Conservation (phyloP, 106 monocot genomes). For the Allium sativum region DNA sequence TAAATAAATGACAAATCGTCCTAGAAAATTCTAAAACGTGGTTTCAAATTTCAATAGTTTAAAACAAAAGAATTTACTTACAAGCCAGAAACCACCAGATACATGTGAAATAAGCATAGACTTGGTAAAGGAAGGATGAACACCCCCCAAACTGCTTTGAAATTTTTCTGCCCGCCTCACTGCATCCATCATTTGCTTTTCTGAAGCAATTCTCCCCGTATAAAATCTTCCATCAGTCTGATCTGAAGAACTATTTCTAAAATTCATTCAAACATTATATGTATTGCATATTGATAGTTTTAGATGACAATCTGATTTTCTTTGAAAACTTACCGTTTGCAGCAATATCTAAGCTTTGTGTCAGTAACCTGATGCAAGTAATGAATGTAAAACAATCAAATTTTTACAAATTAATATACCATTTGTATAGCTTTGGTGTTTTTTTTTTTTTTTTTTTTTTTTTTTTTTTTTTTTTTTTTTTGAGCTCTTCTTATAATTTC, state of each 20-base stretch:
- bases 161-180: conserved; percentile 42
- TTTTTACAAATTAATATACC: neutral
- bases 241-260: neutral
- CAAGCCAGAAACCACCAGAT: conserved; percentile 82
- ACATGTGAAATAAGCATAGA: conserved; percentile 78
- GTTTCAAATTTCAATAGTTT: too few species aligned
- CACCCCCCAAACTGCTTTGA: conserved; percentile 21
- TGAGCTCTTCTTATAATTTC: too few species aligned
- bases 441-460: too few species aligned
- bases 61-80: conserved; percentile 18
- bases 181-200: conserved; percentile 40
- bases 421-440: neutral
- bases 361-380: conserved; percentile 22
- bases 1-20: too few species aligned
- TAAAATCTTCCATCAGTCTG: conserved; percentile 25
- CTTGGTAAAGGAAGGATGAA: conserved; percentile 57
- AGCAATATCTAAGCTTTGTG: conserved; percentile 14
- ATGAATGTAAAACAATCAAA: too few species aligned
- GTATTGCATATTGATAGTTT: neutral
- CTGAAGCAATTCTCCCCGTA: conserved; percentile 47
- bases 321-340: conserved; percentile 30
- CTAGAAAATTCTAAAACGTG: too few species aligned
- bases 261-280: conserved; percentile 4
- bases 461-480: too few species aligned
- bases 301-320: neutral